These are phyloP conservation scores for Nigrospora sphaerica DNA, from an alignment of 2,329 filamentous ascomycete genomes.

Conservation along the genomic window DNA sequence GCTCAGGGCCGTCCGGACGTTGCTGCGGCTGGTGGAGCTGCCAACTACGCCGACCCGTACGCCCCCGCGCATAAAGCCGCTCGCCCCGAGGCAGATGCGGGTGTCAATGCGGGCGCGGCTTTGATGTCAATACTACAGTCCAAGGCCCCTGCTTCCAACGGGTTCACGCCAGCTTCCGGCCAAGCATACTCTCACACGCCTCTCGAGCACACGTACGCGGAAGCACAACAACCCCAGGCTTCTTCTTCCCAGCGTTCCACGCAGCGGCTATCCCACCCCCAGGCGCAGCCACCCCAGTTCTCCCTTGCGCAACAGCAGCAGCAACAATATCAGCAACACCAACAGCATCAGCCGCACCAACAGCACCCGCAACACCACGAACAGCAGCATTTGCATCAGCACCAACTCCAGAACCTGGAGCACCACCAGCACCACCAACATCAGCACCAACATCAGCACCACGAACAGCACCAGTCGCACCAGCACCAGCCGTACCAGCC, in stretches of 20 bases:
- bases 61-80: neutral
- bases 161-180: neutral
- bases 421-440: neutral
- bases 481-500: neutral
- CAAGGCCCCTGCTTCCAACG: constrained; percentile 10
- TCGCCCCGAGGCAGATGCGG: constrained; percentile 38
- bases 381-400: too few relatives aligned
- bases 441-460: neutral
- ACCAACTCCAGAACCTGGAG: too few relatives aligned
- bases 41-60: neutral
- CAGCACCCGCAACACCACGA: neutral
- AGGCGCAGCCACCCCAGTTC: constrained; percentile 1
- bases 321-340: neutral
- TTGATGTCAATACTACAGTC: constrained; percentile 47
- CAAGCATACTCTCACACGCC: constrained; percentile 39
- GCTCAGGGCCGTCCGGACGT: neutral
- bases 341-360: neutral
- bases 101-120: constrained; percentile 39
- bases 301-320: neutral
- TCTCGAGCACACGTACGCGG: constrained; percentile 42
- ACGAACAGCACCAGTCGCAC: neutral
- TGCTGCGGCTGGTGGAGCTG: neutral
- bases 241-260: constrained; percentile 50
- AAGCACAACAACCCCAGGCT: constrained; percentile 45
- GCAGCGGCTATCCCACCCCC: constrained; percentile 35